phyloP scores from a whole-genome alignment of 176 grass and related monocot genomes.

The Hyparrhenia diplandra region DNA sequence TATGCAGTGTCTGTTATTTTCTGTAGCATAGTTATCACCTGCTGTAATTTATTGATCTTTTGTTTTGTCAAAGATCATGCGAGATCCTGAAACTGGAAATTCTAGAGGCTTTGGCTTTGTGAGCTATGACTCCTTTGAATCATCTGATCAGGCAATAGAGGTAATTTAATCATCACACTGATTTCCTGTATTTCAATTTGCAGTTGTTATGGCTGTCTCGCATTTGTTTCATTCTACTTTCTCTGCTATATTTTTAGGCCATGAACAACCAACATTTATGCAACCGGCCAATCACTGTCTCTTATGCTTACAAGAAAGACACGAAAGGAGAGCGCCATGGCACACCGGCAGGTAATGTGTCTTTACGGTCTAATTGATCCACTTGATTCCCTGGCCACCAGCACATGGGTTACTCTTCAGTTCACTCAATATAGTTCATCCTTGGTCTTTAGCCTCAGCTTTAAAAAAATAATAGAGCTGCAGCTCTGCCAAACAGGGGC shows the following conservation, averaged over 20 bases:
- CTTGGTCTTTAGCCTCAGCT: too few species aligned
- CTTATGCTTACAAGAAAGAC: constrained; percentile 97
- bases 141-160: constrained; percentile 97
- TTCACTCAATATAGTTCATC: too few species aligned
- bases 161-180: constrained; percentile 30
- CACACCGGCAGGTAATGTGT: constrained; percentile 76
- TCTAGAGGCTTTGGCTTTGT: constrained; percentile 94
- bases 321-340: constrained; percentile 92
- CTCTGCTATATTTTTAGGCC: constrained; percentile 44
- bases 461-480: too few species aligned
- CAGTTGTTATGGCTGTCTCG: not conserved
- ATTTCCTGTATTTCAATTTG: constrained; percentile 11
- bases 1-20: not conserved
- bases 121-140: constrained; percentile 98
- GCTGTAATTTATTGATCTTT: not conserved
- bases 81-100: constrained; percentile 95
- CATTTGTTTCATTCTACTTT: not conserved
- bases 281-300: constrained; percentile 87
- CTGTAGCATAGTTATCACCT: not conserved
- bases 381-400: too few species aligned
- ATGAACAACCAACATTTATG: constrained; percentile 96
- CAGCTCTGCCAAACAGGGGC: too few species aligned
- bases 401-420: too few species aligned
- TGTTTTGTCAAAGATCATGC: constrained; percentile 70
- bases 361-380: too few species aligned